Evolutionary conservation across 139 green algal genomes (phyloP).

Genomic region (Penium margaritaceum): DNA sequence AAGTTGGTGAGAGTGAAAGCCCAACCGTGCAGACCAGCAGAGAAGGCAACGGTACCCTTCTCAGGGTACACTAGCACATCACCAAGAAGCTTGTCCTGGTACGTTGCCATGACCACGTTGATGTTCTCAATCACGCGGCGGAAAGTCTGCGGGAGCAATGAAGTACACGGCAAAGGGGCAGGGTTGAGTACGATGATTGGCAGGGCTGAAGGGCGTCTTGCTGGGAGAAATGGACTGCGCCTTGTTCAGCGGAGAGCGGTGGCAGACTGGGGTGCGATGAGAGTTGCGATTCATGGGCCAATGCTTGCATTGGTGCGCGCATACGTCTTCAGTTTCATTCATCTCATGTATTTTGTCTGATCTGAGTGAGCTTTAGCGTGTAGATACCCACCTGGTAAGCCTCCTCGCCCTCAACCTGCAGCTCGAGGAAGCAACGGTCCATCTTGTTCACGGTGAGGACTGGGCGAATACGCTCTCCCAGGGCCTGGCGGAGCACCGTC

Average conservation of each 20-base stretch:
- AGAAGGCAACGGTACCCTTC: constrained; percentile 95
- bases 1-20: constrained; percentile 99
- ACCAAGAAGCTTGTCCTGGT: constrained; percentile 85
- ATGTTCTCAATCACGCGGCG: constrained; percentile 93
- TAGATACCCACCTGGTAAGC: constrained; percentile 63
- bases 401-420: constrained; percentile 83
- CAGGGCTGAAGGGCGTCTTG: too few relatives aligned
- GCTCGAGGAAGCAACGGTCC: constrained; percentile 98
- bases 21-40: constrained; percentile 95
- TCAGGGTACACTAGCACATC: constrained; percentile 94
- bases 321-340: too few relatives aligned
- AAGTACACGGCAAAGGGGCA: not conserved
- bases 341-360: too few relatives aligned
- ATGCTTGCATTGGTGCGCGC: too few relatives aligned
- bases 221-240: too few relatives aligned
- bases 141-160: constrained; percentile 60
- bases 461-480: constrained; percentile 89
- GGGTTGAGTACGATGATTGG: too few relatives aligned
- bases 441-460: constrained; percentile 99
- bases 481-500: constrained; percentile 91
- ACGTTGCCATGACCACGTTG: constrained; percentile 98
- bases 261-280: too few relatives aligned
- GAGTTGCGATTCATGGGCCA: too few relatives aligned
- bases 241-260: too few relatives aligned
- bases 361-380: too few relatives aligned